Evolutionary conservation across 1,284 basidiomycete genomes (phyloP), one percentile per base, ranked within the genome.

Genomic region (Gomphus sp.): DNA sequence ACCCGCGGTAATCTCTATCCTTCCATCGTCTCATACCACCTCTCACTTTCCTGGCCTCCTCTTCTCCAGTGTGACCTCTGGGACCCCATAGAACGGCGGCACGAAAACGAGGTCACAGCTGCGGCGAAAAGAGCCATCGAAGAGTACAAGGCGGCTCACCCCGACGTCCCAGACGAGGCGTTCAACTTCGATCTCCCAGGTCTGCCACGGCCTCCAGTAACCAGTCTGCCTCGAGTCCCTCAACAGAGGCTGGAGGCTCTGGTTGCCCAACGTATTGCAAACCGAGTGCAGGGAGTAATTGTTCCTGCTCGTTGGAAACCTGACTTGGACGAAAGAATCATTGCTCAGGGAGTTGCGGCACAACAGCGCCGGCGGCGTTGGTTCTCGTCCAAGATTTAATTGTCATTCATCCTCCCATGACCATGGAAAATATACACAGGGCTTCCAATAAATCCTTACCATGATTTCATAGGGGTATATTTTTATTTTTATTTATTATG

Each of bases 81-180:
- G 86, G 90, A 92, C 61, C 64, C 74, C 3, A 77, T 84, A 0
- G 87, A 87, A 60, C 72, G 79, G 59, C 74, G 84, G 25, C 84
- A 87, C 66, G 77, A 74, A n/a, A 76, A 82, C 55, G 87, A 90
- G 72, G 84, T 91, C 18, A 76, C 80, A 41, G 78, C 74, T 51
- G 90, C 90, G 0, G 81, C 82, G 16, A 80, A 87, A 65, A 76
- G 73, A 52, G 87, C 88, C 0, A 70, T 83, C 33, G 78, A 78
- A 37, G 77, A 85, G n/a, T 80, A 80, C 66, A 80, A 77, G 63
- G 70, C 69, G 18, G 70, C 74, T 0, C 75, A 85, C 53, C 85
- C 85, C 14, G 81, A 85, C 18, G 68, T 84, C 22, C 72, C 76
- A 33, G 78, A 79, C 16, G 71, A 77, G 22, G 78, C 77, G 37